phyloP scores from a whole-genome alignment of 2,329 filamentous ascomycete species.

The Dendryphion nanum region DNA sequence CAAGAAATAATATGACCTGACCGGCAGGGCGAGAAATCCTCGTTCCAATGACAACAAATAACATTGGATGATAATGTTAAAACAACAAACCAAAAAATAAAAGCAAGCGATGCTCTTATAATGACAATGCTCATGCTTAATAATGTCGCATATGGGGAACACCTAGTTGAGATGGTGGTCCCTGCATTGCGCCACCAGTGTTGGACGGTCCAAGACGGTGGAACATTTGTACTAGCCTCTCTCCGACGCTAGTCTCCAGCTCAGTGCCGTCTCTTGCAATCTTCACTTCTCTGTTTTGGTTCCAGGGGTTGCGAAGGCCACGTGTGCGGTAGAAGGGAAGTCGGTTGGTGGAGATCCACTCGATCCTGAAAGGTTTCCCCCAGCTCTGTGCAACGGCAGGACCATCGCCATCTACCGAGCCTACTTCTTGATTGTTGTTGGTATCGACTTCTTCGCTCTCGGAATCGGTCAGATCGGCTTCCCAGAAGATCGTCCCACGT shows the following conservation, averaged over 20 bases:
- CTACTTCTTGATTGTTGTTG: conserved; percentile 34
- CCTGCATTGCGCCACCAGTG: conserved; percentile 19
- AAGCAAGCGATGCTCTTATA: neutral
- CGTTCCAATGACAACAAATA: neutral
- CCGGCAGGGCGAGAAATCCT: conserved; percentile 8
- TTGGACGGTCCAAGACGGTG: conserved; percentile 41
- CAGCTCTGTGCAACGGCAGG: conserved; percentile 60
- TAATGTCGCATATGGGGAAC: conserved; percentile 26
- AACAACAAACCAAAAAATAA: conserved; percentile 3
- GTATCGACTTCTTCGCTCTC: conserved; percentile 51
- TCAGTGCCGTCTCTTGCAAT: conserved; percentile 95
- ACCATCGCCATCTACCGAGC: conserved; percentile 38
- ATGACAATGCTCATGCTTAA: conserved; percentile 11
- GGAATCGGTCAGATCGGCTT: conserved; percentile 65
- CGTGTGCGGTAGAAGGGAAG: conserved; percentile 87
- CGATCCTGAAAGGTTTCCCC: conserved; percentile 87
- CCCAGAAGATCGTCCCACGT: conserved; percentile 97
- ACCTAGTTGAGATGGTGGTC: conserved; percentile 16
- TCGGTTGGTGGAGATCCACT: conserved; percentile 82
- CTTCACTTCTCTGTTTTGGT: conserved; percentile 92
- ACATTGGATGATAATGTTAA: neutral
- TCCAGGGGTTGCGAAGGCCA: conserved; percentile 89
- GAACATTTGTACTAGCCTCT: conserved; percentile 76
- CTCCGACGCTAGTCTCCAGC: conserved; percentile 78
- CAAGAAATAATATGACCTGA: conserved; percentile 3